Evolutionary conservation across 169 alveolate genomes (phyloP), one percentile per base, ranked within the genome.

Genomic region (Eimeria acervulina): DNA sequence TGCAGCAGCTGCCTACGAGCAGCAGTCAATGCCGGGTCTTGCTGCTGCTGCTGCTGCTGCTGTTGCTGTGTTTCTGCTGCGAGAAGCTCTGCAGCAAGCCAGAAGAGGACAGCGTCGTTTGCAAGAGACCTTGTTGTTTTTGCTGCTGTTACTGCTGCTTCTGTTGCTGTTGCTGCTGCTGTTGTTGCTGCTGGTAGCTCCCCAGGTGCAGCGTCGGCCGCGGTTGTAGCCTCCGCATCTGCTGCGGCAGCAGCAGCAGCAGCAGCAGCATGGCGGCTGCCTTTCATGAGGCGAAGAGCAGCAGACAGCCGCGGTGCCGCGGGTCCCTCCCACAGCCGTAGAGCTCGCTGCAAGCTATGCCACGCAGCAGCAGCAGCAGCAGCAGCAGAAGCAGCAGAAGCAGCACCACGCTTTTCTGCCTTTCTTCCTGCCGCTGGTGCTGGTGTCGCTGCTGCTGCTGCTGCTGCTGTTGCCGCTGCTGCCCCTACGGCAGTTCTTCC

Each of bases 321-420:
- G 8, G 44, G 44, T 15, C 21, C 40, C 47, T 36, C 59, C 91
- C 91, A 83, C 21, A 83, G 51, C 2, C 91, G 15, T 4, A 83
- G 74, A 33, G 91, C 91, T 17, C 91, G 68, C 72, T 51, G 91
- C 91, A 83, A 59, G 70, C 72, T 17, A 28, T n/a, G 44, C 91
- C 91, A 83, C 28, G 74, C 72, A 23, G 91, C 91, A 51, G 74
- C 91, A 51, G 91, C 91, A 80, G 63, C 90, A 78, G 44, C 10
- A 36, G 88, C 36, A 33, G 88, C 68, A 15, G 68, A 59, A 21
- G 68, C 90, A 44, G 55, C 59, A 80, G 90, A 2, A 10, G 88
- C 88, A 38, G 61, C 88, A 8, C 70, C 90, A 80, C 44, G 17
- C 28, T 36, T 40, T 13, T 36, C 85, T 2, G 85, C 33, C 85